Evolutionary conservation across 176 grass and related monocot genomes (phyloP).

Genomic region (Rhynchospora breviuscula): DNA sequence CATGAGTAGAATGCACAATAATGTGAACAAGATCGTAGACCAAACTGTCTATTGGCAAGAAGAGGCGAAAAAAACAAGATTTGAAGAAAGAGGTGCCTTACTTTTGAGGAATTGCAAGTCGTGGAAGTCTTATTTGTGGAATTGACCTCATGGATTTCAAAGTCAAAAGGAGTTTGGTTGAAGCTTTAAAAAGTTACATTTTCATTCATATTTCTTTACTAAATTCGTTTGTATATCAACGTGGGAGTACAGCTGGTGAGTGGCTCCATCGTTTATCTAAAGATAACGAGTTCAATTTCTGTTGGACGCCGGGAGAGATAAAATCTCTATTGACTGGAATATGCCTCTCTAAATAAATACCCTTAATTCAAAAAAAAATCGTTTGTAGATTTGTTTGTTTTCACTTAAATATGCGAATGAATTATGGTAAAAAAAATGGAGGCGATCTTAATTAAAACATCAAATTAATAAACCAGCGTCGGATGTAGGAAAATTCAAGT

Average conservation of each 20-base stretch:
- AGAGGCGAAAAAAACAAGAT: neutral
- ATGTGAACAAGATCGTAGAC: neutral
- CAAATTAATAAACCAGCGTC: neutral
- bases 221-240: neutral
- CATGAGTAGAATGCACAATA: slow-evolving; percentile 7
- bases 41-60: neutral
- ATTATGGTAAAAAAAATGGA: neutral
- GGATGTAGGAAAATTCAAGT: too few relatives aligned
- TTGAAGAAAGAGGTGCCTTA: neutral
- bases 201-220: neutral
- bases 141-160: neutral
- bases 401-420: neutral
- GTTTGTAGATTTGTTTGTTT: neutral
- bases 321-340: too few relatives aligned
- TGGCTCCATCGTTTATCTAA: too few relatives aligned
- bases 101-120: neutral
- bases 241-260: too few relatives aligned
- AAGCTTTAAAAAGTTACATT: neutral
- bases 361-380: neutral
- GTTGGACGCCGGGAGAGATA: too few relatives aligned
- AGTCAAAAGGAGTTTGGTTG: neutral
- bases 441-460: neutral
- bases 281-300: too few relatives aligned
- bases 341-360: too few relatives aligned
- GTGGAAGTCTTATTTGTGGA: neutral